Percentiles rank a stretch among this genome's conserved stretches.
phyloP scores from a whole-genome alignment of 139 green algal species.

The Micractinium sp. region DNA sequence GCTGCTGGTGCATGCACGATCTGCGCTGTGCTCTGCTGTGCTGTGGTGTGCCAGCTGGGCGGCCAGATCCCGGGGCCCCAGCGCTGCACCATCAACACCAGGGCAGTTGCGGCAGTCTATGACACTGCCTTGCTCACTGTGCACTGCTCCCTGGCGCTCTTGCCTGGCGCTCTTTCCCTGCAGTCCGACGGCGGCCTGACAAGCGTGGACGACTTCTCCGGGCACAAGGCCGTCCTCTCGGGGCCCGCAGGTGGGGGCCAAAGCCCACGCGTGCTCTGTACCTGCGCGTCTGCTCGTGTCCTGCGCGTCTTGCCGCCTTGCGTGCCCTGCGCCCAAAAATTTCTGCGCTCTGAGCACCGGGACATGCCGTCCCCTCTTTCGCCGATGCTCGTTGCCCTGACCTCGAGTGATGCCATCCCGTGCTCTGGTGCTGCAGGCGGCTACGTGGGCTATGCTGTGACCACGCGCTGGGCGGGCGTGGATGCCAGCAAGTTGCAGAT shows the following conservation, averaged over 20 bases:
- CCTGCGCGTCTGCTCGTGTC: not conserved
- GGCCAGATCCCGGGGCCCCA: no score
- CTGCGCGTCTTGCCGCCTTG: not conserved
- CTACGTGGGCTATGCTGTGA: slow-evolving; percentile 91
- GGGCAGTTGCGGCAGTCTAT: no score
- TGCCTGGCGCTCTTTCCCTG: slow-evolving; percentile 41
- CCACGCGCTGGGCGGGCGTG: slow-evolving; percentile 73
- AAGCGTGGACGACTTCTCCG: slow-evolving; percentile 78
- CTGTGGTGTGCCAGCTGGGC: not conserved
- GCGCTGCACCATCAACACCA: no score
- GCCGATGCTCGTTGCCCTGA: not conserved
- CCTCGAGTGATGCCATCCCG: no score
- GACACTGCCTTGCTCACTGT: no score
- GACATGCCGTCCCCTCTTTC: not conserved
- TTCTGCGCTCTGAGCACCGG: no score
- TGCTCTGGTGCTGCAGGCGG: slow-evolving; percentile 43
- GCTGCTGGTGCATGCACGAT: no score
- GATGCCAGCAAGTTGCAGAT: slow-evolving; percentile 60
- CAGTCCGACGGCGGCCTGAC: slow-evolving; percentile 91
- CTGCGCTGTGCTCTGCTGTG: no score
- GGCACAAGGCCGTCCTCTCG: slow-evolving; percentile 95
- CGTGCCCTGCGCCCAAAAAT: no score
- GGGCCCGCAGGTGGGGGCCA: slow-evolving; percentile 77
- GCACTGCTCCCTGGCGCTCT: no score
- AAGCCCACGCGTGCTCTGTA: no score